Evolutionary conservation across 1,284 basidiomycete species (phyloP).

Genomic region (Mycena citricolor): DNA sequence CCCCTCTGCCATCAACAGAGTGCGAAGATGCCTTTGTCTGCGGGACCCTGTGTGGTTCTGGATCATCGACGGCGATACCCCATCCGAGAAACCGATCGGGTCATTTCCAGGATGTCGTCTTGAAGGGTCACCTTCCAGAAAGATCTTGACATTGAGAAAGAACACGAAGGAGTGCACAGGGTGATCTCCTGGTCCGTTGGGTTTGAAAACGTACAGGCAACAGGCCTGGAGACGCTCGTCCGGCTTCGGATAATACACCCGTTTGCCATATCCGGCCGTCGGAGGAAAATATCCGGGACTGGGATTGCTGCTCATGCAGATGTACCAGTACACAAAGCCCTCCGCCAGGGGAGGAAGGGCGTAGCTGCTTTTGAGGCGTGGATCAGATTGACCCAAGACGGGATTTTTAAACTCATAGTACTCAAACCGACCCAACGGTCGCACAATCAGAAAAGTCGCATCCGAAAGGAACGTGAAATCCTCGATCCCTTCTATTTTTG

Average conservation of each 20-base stretch:
- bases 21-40: conserved; percentile 14
- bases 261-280: conserved; percentile 22
- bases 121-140: too few species aligned
- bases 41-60: too few species aligned
- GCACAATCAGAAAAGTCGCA: conserved; percentile 44
- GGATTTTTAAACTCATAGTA: conserved; percentile 46
- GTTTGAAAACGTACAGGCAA: conserved; percentile 44
- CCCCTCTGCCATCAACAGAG: conserved; percentile 12
- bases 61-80: too few species aligned
- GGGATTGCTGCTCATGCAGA: conserved; percentile 48
- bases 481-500: conserved; percentile 41
- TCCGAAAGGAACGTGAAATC: conserved; percentile 51
- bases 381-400: conserved; percentile 26
- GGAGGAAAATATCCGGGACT: conserved; percentile 38
- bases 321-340: conserved; percentile 46
- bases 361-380: conserved; percentile 37
- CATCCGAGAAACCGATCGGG: too few species aligned
- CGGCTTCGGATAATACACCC: conserved; percentile 42
- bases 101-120: too few species aligned
- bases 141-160: conserved; percentile 44
- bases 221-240: conserved; percentile 49
- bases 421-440: conserved; percentile 44
- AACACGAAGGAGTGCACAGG: conserved; percentile 48
- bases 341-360: conserved; percentile 41
- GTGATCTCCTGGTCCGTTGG: conserved; percentile 32